Percentiles rank a stretch among this genome's conserved stretches.
phyloP scores from a whole-genome alignment of 2,329 filamentous ascomycete genomes.

The Fusarium sp. region DNA sequence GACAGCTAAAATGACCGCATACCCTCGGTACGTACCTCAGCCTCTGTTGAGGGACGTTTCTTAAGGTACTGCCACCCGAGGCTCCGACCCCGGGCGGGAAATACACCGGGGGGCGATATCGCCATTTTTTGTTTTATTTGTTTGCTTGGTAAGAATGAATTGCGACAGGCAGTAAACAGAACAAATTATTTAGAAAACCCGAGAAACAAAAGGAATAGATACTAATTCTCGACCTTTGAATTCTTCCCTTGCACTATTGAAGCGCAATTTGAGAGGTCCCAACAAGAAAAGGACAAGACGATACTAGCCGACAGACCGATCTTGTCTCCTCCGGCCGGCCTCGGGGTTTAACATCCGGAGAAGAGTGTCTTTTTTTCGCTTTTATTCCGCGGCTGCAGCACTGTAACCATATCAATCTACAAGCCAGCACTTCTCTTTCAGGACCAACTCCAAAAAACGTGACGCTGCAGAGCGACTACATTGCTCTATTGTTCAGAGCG shows the following conservation, averaged over 20 bases:
- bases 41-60: slow-evolving; percentile 7
- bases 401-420: slow-evolving; percentile 9
- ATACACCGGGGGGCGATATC: slow-evolving; percentile 32
- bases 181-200: background rate
- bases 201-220: background rate
- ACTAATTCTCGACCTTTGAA: background rate
- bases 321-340: slow-evolving; percentile 37
- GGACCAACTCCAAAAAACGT: slow-evolving; percentile 15
- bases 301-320: slow-evolving; percentile 47
- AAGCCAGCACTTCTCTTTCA: slow-evolving; percentile 12
- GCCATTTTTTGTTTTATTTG: slow-evolving; percentile 8
- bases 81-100: slow-evolving; percentile 41
- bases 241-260: slow-evolving; percentile 1
- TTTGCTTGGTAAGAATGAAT: slow-evolving; percentile 20
- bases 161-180: slow-evolving; percentile 7
- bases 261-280: slow-evolving; percentile 9
- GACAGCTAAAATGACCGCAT: slow-evolving; percentile 32
- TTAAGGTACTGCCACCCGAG: slow-evolving; percentile 32
- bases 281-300: slow-evolving; percentile 32
- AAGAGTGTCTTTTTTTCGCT: slow-evolving; percentile 18
- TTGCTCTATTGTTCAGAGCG: slow-evolving; percentile 1
- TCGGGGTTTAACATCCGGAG: slow-evolving; percentile 40
- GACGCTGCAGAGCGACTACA: background rate
- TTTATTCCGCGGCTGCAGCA: slow-evolving; percentile 13
- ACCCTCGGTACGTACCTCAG: slow-evolving; percentile 15